Conservation (phyloP, 116 monocot species). For the Iris pallida region DNA sequence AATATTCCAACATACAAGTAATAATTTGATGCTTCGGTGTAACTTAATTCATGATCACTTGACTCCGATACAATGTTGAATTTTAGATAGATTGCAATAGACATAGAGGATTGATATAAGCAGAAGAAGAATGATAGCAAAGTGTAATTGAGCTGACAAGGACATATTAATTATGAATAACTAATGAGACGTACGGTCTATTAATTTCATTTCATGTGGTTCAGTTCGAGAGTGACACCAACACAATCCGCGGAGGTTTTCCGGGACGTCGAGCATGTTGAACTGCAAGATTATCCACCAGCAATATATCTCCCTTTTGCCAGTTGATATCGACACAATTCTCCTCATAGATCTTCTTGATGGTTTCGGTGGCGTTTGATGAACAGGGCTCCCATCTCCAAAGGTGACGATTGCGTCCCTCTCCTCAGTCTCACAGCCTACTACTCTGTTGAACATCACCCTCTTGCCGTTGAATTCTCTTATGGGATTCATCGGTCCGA, state of each 20-base stretch:
- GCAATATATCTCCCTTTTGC: slow-evolving; percentile 9
- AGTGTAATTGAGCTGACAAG: too few relatives aligned
- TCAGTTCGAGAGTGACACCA: slow-evolving; percentile 12
- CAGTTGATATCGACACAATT: slow-evolving; percentile 11
- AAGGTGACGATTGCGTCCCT: slow-evolving; percentile 5
- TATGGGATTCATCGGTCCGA: slow-evolving; percentile 19
- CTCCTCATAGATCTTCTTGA: slow-evolving; percentile 1
- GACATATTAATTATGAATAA: too few relatives aligned
- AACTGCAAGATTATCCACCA: slow-evolving; percentile 19
- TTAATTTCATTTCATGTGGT: too few relatives aligned
- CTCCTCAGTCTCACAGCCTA: not conserved
- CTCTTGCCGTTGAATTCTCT: slow-evolving; percentile 14
- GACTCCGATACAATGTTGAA: too few relatives aligned
- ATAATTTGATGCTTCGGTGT: too few relatives aligned
- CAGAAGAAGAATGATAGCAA: too few relatives aligned
- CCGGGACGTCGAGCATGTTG: slow-evolving; percentile 18
- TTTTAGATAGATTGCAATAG: too few relatives aligned
- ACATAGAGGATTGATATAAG: too few relatives aligned
- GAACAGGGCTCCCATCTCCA: slow-evolving; percentile 9
- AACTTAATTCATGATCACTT: too few relatives aligned
- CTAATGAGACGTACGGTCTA: too few relatives aligned
- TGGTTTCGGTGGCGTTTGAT: not conserved
- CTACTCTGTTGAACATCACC: slow-evolving; percentile 7
- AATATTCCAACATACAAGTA: too few relatives aligned
- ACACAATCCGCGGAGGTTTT: slow-evolving; percentile 6